Conservation (phyloP, 371 early-diverging fungal genomes). For the Saksenaea vasiformis region DNA sequence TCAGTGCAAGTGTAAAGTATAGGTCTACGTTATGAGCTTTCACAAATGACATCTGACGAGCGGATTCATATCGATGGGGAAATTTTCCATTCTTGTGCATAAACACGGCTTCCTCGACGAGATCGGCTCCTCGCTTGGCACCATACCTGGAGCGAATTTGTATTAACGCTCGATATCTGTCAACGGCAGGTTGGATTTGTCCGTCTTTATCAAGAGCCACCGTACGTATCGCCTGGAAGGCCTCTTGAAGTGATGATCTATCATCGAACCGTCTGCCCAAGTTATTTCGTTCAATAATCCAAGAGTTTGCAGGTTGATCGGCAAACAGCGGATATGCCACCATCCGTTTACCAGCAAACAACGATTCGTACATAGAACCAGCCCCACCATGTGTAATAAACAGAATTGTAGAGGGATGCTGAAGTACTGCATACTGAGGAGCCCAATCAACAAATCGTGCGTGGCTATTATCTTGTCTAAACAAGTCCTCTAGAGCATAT, state of each 20-base stretch:
- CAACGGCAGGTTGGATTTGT: neutral
- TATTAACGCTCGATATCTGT: slow-evolving; percentile 21
- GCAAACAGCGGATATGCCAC: slow-evolving; percentile 35
- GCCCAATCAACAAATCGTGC: slow-evolving; percentile 32
- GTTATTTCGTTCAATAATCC: slow-evolving; percentile 5
- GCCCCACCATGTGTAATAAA: slow-evolving; percentile 49
- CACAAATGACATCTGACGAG: slow-evolving; percentile 27
- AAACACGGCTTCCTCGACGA: slow-evolving; percentile 36
- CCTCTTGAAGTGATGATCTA: neutral
- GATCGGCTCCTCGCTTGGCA: slow-evolving; percentile 21
- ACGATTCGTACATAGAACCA: slow-evolving; percentile 33
- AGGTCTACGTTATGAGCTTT: slow-evolving; percentile 31
- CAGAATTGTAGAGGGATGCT: slow-evolving; percentile 28
- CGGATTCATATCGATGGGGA: slow-evolving; percentile 18
- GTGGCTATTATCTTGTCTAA: neutral
- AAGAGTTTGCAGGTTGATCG: slow-evolving; percentile 34
- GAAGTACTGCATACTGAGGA: slow-evolving; percentile 43
- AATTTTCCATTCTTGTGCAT: slow-evolving; percentile 11
- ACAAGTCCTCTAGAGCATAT: neutral
- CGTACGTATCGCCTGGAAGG: neutral
- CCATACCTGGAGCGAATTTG: slow-evolving; percentile 15
- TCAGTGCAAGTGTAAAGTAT: neutral
- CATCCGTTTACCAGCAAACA: slow-evolving; percentile 31
- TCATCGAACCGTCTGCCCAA: neutral
- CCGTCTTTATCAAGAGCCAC: slow-evolving; percentile 9